Evolutionary conservation across 768 basidiomycete species (phyloP).

Genomic region (Dacryopinax spathularia): DNA sequence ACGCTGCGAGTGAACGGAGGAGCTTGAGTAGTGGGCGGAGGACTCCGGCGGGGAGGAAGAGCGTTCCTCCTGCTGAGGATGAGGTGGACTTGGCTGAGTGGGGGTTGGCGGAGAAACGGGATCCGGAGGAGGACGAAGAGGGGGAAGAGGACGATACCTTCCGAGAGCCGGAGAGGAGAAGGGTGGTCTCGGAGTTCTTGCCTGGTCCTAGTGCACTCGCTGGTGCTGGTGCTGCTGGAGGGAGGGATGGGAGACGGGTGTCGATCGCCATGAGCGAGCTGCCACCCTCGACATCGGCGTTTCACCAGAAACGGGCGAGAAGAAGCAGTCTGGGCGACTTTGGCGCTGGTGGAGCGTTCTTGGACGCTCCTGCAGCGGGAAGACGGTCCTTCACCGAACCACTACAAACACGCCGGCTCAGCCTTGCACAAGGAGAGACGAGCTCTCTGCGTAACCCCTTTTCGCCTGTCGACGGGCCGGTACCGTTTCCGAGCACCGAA

Average conservation of each 20-base stretch:
- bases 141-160: constrained; percentile 35
- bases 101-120: constrained; percentile 10
- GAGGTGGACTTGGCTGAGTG: neutral
- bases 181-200: constrained; percentile 48
- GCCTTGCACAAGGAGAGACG: constrained; percentile 1
- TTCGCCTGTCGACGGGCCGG: neutral
- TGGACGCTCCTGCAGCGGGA: constrained; percentile 23
- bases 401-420: neutral
- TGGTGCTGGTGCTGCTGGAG: too few relatives aligned
- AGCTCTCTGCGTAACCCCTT: neutral
- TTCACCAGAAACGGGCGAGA: constrained; percentile 22
- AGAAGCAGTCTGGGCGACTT: constrained; percentile 55
- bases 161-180: constrained; percentile 54
- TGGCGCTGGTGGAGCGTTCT: constrained; percentile 36
- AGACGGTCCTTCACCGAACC: neutral
- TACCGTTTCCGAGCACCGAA: constrained; percentile 7
- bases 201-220: neutral
- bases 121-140: constrained; percentile 34
- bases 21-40: constrained; percentile 1
- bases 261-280: neutral
- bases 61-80: neutral
- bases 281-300: neutral
- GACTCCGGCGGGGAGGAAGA: constrained; percentile 2
- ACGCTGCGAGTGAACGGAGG: neutral
- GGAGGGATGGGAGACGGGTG: neutral